Conservation (phyloP, 257 asterid species). For the Osmanthus fragrans region DNA sequence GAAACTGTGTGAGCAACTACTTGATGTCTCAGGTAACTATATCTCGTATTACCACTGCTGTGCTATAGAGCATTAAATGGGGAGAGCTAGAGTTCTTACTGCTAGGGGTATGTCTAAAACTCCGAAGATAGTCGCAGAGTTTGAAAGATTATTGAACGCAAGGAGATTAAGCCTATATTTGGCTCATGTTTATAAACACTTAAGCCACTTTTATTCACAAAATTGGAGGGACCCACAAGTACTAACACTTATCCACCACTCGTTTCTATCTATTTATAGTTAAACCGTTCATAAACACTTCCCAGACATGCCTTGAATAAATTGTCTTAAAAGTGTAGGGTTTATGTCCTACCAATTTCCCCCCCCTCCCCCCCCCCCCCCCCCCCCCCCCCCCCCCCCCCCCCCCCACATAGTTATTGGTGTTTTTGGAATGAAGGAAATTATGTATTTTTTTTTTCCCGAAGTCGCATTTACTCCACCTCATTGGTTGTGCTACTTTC, state of each 20-base stretch:
- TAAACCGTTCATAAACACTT: too few species aligned
- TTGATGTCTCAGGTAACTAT: slow-evolving; percentile 65
- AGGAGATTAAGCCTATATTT: not conserved
- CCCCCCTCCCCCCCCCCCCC: too few species aligned
- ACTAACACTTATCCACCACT: too few species aligned
- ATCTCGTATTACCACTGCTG: slow-evolving; percentile 23
- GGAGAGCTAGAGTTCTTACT: slow-evolving; percentile 21
- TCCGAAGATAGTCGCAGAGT: not conserved
- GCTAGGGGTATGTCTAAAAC: slow-evolving; percentile 5
- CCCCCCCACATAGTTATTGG: not conserved
- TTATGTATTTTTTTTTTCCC: not conserved
- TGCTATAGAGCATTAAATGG: slow-evolving; percentile 9
- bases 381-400: too few species aligned
- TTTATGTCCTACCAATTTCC: not conserved
- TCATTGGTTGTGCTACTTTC: not conserved
- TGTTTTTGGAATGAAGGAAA: slow-evolving; percentile 11
- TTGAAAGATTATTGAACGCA: not conserved
- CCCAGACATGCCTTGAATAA: not conserved
- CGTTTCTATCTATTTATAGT: too few species aligned
- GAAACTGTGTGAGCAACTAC: slow-evolving; percentile 78
- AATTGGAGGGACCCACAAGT: too few species aligned
- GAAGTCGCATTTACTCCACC: not conserved
- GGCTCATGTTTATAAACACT: too few species aligned
- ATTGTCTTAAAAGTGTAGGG: slow-evolving; percentile 7
- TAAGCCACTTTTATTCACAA: too few species aligned